Evolutionary conservation across 768 basidiomycete genomes (phyloP).

Genomic region (Plicaturopsis crispa): DNA sequence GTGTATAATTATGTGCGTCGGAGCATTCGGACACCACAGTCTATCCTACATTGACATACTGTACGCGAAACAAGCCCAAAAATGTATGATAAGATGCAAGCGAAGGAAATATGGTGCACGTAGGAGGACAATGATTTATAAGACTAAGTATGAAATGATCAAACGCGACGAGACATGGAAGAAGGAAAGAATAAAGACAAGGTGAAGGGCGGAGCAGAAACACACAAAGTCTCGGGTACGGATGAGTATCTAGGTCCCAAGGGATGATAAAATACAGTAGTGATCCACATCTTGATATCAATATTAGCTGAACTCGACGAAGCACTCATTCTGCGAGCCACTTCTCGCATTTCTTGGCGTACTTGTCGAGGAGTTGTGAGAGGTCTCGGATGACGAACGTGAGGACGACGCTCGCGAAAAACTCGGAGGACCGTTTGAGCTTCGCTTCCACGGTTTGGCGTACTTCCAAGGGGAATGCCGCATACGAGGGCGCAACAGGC

Average conservation of each 20-base stretch:
- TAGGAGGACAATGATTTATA: background rate
- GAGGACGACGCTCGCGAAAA: constrained; percentile 83
- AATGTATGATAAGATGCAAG: background rate
- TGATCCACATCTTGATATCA: too few species aligned
- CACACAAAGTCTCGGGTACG: too few species aligned
- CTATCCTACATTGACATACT: background rate
- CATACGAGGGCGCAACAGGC: constrained; percentile 66
- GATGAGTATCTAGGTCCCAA: too few species aligned
- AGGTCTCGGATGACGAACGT: constrained; percentile 87
- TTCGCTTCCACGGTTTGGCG: constrained; percentile 61
- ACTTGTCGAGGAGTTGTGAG: constrained; percentile 84
- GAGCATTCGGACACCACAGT: background rate
- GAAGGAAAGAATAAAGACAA: constrained; percentile 10
- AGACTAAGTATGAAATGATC: background rate
- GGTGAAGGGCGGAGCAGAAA: too few species aligned
- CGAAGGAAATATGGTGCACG: background rate
- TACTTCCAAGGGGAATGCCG: constrained; percentile 57
- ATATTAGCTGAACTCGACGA: constrained; percentile 1
- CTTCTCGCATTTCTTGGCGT: constrained; percentile 89
- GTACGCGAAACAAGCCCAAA: constrained; percentile 1
- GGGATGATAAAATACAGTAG: constrained; percentile 26
- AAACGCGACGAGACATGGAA: background rate
- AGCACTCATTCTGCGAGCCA: constrained; percentile 70
- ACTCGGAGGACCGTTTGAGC: constrained; percentile 80
- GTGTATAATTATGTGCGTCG: background rate